These are phyloP conservation scores for Globisporangium nagaii DNA, from an alignment of 352 stramenopile species.

Conservation along the genomic window DNA sequence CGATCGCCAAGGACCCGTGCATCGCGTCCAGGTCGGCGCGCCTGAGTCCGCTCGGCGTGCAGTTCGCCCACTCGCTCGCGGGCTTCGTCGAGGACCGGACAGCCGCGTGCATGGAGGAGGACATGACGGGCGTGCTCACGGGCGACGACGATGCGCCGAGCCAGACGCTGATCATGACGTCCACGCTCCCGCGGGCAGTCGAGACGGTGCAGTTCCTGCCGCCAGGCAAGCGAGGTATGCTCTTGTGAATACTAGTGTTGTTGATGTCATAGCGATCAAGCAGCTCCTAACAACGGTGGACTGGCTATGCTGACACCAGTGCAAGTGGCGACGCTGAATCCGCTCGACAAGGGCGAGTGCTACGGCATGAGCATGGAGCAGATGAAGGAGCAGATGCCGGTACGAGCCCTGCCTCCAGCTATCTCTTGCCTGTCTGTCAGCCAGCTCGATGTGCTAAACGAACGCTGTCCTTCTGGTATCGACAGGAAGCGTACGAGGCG, in stretches of 20 bases:
- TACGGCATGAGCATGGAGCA: constrained; percentile 82
- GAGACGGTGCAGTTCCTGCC: constrained; percentile 67
- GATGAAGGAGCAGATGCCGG: constrained; percentile 70
- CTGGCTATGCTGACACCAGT: no score
- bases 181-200: constrained; percentile 70
- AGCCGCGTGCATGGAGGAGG: constrained; percentile 40
- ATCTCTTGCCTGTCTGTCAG: no score
- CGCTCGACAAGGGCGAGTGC: constrained; percentile 81
- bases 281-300: background rate
- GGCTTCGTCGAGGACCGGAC: constrained; percentile 89
- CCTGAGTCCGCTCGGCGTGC: constrained; percentile 86
- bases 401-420: no score
- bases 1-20: constrained; percentile 70
- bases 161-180: constrained; percentile 70
- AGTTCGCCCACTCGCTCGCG: constrained; percentile 90
- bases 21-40: constrained; percentile 64
- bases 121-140: constrained; percentile 21
- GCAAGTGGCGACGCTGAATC: constrained; percentile 80
- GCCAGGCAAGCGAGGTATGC: constrained; percentile 38
- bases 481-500: constrained; percentile 57
- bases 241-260: background rate
- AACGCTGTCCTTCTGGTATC: constrained; percentile 3
- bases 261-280: background rate
- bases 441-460: no score
- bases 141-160: constrained; percentile 30